Evolutionary conservation across 345 rosid genomes (phyloP).

Genomic region (Adansonia digitata): DNA sequence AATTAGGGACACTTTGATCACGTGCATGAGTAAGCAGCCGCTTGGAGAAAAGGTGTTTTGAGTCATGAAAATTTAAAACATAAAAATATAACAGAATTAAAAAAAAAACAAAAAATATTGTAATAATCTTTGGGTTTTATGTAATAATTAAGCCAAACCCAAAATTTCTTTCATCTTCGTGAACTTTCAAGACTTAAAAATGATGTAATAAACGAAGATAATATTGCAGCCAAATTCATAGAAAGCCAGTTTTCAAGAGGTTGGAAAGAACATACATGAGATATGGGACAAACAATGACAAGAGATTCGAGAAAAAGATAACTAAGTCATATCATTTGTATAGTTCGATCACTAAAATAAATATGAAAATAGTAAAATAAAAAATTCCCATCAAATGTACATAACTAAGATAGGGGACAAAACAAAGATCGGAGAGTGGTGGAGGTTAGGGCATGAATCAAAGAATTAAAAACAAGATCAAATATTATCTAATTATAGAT

Average conservation of each 20-base stretch:
- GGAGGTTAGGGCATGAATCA: not conserved
- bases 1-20: conserved; percentile 15
- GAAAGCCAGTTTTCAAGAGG: not conserved
- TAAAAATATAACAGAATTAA: not conserved
- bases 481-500: not conserved
- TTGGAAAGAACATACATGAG: not conserved
- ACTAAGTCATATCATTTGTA: not conserved
- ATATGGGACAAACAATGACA: not conserved
- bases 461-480: not conserved
- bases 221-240: too few species aligned
- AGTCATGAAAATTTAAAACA: conserved; percentile 14
- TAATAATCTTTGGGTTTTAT: not conserved
- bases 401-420: not conserved
- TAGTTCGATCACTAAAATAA: not conserved
- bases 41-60: not conserved
- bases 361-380: not conserved
- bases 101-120: not conserved
- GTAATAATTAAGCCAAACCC: not conserved
- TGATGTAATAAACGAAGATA: not conserved
- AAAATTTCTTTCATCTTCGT: not conserved
- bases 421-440: not conserved
- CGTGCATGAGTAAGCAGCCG: conserved; percentile 15
- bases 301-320: not conserved
- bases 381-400: not conserved
- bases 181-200: not conserved